Evolutionary conservation across 129 eudicot genomes (phyloP), one percentile per base, ranked within the genome.

Genomic region (Sambucus nigra): DNA sequence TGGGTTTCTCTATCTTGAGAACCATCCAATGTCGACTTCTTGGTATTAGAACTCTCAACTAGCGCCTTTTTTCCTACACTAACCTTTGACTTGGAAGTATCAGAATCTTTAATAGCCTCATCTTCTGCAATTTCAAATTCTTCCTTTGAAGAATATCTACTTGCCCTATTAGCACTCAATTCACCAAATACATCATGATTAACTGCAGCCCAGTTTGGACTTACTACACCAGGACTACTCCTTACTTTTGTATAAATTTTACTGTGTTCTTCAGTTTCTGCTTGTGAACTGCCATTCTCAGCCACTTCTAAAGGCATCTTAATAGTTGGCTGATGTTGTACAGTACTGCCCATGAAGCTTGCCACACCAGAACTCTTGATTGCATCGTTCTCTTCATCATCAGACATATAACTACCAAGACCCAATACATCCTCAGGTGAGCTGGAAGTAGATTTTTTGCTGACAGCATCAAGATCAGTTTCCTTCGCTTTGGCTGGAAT

Each of bases 321-420:
- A 29, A 42, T 47, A 35, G 55, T 22, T 51, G 68, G 65, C 39
- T 59, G 76, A 47, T 51, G 74, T 57, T 59, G 44, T 21, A 44
- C 59, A 22, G 55, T 58, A 50, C 55, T 61, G 29, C 65, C 57
- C 55, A 50, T 73, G 54, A 66, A 51, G 47, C 67, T 57, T 27
- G 69, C 70, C 57, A 54, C 54, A 27, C 58, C 64, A 14, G 53
- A 33, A 57, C 69, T 66, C 67, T 68, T 71, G 39, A 57, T 59
- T 47, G 79, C 83, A 31, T 71, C 67, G 28, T 74, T 93, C 5
- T 86, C 95, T 13, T 87, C 97, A 19, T 84, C 98, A 66, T 91
- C 99, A 47, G 99, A 91, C 42, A 82, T 89, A 70, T 91, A 91
- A 63, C 60, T 91, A 69, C 72, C 95, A 57, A 82, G 94, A 17